Evolutionary conservation across 352 stramenopile genomes (phyloP), one percentile per base, ranked within the genome.

Genomic region (Globisporangium splendens): DNA sequence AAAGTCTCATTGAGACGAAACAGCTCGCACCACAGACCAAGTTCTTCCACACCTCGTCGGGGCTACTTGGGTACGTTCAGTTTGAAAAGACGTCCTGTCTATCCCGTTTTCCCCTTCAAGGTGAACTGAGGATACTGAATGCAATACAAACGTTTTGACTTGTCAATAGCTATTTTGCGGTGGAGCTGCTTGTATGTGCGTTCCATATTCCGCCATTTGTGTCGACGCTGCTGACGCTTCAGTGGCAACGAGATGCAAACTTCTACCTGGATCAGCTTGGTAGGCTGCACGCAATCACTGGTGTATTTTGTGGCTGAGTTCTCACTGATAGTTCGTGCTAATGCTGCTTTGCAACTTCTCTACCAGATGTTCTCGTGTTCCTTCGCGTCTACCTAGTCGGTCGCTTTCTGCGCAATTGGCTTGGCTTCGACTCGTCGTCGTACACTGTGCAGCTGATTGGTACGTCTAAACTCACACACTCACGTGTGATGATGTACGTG

Each of bases 251-350:
- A 12, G 57, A 63, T 38, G 51, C 66, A 17, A 62, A 72, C 0
- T 50, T 81, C 24, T 71, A 68, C 43, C 59, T 83, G 11, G 75
- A 88, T 55, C 75, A 88, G 62, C 54, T 88, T 11, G 77, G 77
- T 87, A 58, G 33, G 1, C 59, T 49, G 14, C 6, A n/a, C 31
- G 1, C 11, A 12, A 12, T 4, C 42, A 24, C 8, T 52, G 28
- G 5, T 4, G 28, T 8, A 35, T 35, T 35, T 35, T 35, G 28
- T 4, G 8, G 28, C 5, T 35, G 7, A 35, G 3, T 35, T 35
- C 28, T 35, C 28, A 10, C 0, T 35, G 7, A 10, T 35, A 4
- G 5, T 35, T 35, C 28, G 28, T 35, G 10, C 7, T 35, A 35
- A 35, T 8, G 7, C 28, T 10, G 28, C 2, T 35, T 35, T 35